Percentiles rank a stretch among this genome's conserved stretches.
phyloP scores from a whole-genome alignment of 1,139 yeast genomes.

The Lodderomyces elongisporus region DNA sequence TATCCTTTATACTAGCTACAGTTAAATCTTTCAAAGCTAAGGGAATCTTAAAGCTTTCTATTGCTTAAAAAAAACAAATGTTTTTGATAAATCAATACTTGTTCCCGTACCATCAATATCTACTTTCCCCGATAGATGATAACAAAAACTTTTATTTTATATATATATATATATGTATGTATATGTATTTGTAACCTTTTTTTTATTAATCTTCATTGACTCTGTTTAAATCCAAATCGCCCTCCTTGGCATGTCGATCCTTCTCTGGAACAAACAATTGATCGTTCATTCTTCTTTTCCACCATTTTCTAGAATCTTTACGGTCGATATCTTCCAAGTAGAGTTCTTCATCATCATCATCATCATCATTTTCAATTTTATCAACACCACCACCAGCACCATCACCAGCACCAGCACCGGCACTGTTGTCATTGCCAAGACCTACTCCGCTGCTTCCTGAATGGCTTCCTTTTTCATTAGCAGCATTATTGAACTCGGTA shows the following conservation, averaged over 20 bases:
- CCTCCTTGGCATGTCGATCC: constrained; percentile 5
- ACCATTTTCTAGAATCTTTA: constrained; percentile 39
- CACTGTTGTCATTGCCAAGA: constrained; percentile 25
- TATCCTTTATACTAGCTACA: no score
- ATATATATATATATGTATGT: no score
- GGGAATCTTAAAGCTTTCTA: no score
- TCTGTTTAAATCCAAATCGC: constrained; percentile 10
- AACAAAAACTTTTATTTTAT: no score
- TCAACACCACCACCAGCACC: no score
- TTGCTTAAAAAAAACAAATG: no score
- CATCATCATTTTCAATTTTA: constrained; percentile 24
- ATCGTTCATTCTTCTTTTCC: constrained; percentile 42
- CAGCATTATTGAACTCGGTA: constrained; percentile 11
- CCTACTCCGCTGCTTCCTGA: constrained; percentile 29
- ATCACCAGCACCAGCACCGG: constrained; percentile 29
- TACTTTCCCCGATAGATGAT: no score
- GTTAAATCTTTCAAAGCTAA: no score
- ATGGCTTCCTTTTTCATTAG: constrained; percentile 17
- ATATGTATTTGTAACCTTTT: no score
- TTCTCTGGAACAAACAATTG: constrained; percentile 10
- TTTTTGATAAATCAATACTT: no score
- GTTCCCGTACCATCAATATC: no score
- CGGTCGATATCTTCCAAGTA: constrained; percentile 38
- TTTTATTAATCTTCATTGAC: no score
- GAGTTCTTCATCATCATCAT: constrained; percentile 28